phyloP scores from a whole-genome alignment of 176 grass and related monocot genomes.

The Musa schizocarpa region DNA sequence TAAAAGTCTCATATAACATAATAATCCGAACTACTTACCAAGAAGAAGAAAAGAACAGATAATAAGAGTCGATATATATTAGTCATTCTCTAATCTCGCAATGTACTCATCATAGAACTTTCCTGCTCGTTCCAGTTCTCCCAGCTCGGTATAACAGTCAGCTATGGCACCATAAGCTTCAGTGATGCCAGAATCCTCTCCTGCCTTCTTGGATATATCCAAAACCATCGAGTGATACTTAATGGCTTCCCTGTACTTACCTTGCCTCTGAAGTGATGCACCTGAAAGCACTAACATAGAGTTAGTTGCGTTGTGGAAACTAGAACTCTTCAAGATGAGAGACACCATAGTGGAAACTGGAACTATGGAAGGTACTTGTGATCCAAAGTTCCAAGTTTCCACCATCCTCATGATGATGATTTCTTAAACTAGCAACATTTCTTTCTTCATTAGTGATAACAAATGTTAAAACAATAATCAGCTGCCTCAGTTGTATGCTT shows the following conservation, averaged over 20 bases:
- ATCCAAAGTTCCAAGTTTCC: background rate
- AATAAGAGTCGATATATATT: constrained; percentile 1
- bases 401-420: background rate
- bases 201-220: constrained; percentile 50
- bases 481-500: no score
- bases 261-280: constrained; percentile 87
- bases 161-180: constrained; percentile 93
- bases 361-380: no score
- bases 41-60: background rate
- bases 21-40: background rate
- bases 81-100: constrained; percentile 73
- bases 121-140: constrained; percentile 87
- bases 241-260: constrained; percentile 87
- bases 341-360: no score
- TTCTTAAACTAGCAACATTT: background rate
- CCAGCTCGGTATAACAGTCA: constrained; percentile 88
- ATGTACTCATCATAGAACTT: constrained; percentile 90
- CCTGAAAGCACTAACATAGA: constrained; percentile 26
- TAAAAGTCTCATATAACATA: background rate
- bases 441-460: background rate
- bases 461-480: background rate
- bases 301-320: no score
- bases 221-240: constrained; percentile 87
- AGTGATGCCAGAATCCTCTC: constrained; percentile 73
- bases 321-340: no score